phyloP scores from a whole-genome alignment of 2,329 filamentous ascomycete genomes.

The Xylaria polymorpha region DNA sequence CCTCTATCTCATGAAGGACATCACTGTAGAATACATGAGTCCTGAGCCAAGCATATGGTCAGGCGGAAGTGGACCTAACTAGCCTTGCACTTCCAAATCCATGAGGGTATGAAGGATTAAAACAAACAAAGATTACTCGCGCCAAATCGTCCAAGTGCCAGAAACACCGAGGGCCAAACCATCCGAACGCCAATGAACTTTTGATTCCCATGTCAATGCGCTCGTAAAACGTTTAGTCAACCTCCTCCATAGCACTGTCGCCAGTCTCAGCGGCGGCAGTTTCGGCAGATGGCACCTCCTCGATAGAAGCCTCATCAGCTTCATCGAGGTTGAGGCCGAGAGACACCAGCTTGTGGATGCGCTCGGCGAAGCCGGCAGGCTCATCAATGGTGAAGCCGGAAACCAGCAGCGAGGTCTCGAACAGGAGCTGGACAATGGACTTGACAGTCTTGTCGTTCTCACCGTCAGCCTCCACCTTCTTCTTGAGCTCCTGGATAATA shows the following conservation, averaged over 20 bases:
- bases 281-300: conserved; percentile 66
- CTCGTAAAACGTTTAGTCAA: conserved; percentile 76
- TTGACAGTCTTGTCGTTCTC: conserved; percentile 99
- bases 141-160: conserved; percentile 48
- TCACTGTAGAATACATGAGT: conserved; percentile 51
- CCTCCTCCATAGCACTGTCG: conserved; percentile 99
- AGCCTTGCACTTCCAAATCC: conserved; percentile 35
- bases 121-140: conserved; percentile 43
- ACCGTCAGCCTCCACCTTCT: conserved; percentile 97
- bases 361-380: conserved; percentile 96
- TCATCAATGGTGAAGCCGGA: conserved; percentile 99
- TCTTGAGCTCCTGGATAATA: conserved; percentile 99
- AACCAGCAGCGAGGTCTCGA: conserved; percentile 97
- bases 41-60: conserved; percentile 40
- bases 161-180: conserved; percentile 53
- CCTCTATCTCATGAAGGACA: conserved; percentile 49
- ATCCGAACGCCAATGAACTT: conserved; percentile 57
- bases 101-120: conserved; percentile 51
- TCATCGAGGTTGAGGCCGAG: conserved; percentile 98
- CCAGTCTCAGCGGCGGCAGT: conserved; percentile 73
- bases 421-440: conserved; percentile 97
- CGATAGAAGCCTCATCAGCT: conserved; percentile 83
- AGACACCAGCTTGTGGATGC: conserved; percentile 99
- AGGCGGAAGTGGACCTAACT: conserved; percentile 35
- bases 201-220: conserved; percentile 50